phyloP scores from a whole-genome alignment of 2,329 filamentous ascomycete genomes.

The Cladophialophora psammophila region DNA sequence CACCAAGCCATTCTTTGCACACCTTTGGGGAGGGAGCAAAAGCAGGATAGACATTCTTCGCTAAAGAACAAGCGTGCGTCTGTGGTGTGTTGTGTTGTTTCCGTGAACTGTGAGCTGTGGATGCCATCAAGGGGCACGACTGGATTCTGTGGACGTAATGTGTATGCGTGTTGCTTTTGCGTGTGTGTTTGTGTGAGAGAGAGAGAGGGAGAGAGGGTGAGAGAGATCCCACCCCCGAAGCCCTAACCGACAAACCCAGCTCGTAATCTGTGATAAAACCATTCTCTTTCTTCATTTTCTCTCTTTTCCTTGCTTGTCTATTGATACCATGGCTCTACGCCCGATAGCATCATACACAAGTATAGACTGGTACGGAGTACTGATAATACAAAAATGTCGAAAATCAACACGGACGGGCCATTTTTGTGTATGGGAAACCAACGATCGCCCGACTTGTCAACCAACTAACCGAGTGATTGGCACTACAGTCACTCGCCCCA shows the following conservation, averaged over 20 bases:
- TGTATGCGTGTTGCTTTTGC: not conserved
- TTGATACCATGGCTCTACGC: not conserved
- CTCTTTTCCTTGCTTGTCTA: not conserved
- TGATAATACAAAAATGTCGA: not conserved
- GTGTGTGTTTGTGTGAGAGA: too few species aligned
- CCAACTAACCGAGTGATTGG: too few species aligned
- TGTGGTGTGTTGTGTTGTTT: not conserved
- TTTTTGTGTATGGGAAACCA: too few species aligned
- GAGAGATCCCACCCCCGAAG: not conserved
- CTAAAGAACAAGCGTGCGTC: not conserved
- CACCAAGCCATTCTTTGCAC: not conserved
- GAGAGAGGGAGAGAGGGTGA: too few species aligned
- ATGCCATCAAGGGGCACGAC: not conserved
- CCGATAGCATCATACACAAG: not conserved
- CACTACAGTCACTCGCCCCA: too few species aligned
- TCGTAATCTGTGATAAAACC: not conserved
- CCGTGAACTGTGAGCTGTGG: not conserved
- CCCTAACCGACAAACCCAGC: not conserved
- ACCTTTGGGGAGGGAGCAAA: not conserved
- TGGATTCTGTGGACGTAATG: not conserved
- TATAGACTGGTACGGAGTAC: not conserved
- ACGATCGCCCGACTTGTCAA: too few species aligned
- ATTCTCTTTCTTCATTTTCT: not conserved
- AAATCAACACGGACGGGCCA: too few species aligned
- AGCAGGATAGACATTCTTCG: conserved; percentile 4